Percentiles rank a stretch among this genome's conserved stretches.
These are phyloP conservation scores for Apodospora peruviana DNA, from an alignment of 495 filamentous ascomycete genomes.

Conservation along the genomic window DNA sequence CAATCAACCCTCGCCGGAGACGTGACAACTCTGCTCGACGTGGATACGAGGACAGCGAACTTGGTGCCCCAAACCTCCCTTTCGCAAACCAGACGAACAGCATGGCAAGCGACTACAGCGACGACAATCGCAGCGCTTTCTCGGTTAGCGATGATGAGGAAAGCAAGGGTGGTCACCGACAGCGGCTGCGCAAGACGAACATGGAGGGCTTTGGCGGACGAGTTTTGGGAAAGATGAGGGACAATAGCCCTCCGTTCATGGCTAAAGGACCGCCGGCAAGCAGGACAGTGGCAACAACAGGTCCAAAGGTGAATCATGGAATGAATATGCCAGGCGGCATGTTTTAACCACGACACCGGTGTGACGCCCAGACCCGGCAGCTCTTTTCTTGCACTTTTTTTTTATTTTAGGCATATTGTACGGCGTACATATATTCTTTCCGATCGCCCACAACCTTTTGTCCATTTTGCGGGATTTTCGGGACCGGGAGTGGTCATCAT, in stretches of 20 bases:
- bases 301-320: conserved; percentile 22
- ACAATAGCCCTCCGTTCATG: conserved; percentile 29
- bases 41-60: conserved; percentile 43
- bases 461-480: background rate
- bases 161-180: conserved; percentile 27
- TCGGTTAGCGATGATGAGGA: conserved; percentile 48
- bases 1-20: conserved; percentile 62
- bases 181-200: conserved; percentile 46
- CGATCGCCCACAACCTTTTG: conserved; percentile 2
- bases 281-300: conserved; percentile 23
- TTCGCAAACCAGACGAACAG: conserved; percentile 16
- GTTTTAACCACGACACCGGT: conserved; percentile 29
- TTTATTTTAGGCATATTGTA: background rate
- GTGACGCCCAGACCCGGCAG: background rate
- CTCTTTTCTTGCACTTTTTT: conserved; percentile 13
- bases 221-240: conserved; percentile 37
- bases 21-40: conserved; percentile 52
- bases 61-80: conserved; percentile 17
- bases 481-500: background rate
- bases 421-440: conserved; percentile 9
- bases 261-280: conserved; percentile 27
- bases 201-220: conserved; percentile 34
- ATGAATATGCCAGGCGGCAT: conserved; percentile 38
- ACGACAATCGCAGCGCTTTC: conserved; percentile 44
- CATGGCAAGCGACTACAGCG: conserved; percentile 12